phyloP scores from a whole-genome alignment of 257 asterid genomes.

The Solanum gandarillasii region DNA sequence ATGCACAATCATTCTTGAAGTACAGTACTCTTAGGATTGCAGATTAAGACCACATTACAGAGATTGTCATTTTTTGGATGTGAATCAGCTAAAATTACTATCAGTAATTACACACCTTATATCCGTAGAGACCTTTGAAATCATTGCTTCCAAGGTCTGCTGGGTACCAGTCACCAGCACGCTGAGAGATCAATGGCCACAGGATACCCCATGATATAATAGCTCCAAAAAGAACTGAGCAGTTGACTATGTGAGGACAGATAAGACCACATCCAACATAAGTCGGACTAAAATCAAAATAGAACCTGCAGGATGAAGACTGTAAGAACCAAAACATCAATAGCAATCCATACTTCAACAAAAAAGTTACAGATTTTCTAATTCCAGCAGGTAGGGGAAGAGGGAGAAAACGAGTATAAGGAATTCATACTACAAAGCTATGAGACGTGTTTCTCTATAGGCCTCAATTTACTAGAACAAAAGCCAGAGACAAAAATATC shows the following conservation, averaged over 20 bases:
- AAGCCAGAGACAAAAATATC: background rate
- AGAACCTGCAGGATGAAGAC: slow-evolving; percentile 57
- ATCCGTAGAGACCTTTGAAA: slow-evolving; percentile 90
- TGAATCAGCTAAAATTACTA: background rate
- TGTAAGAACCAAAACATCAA: slow-evolving; percentile 12
- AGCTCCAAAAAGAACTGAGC: slow-evolving; percentile 89
- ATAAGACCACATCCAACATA: slow-evolving; percentile 94
- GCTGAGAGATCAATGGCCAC: slow-evolving; percentile 76
- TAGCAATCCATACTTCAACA: background rate
- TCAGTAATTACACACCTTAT: slow-evolving; percentile 42
- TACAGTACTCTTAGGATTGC: background rate
- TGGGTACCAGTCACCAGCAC: slow-evolving; percentile 93
- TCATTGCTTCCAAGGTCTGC: slow-evolving; percentile 83
- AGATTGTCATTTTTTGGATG: background rate
- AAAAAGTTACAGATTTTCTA: background rate
- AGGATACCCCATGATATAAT: slow-evolving; percentile 94
- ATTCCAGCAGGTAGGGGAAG: background rate
- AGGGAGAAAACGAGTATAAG: background rate
- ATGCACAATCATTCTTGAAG: background rate
- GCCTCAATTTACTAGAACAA: background rate
- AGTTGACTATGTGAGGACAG: slow-evolving; percentile 92
- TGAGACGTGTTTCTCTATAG: background rate
- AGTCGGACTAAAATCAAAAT: slow-evolving; percentile 93
- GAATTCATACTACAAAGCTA: background rate
- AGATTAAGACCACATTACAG: background rate